Base-by-base conservation (phyloP, 805 yeast genomes). In the Starmerella sp. region DNA sequence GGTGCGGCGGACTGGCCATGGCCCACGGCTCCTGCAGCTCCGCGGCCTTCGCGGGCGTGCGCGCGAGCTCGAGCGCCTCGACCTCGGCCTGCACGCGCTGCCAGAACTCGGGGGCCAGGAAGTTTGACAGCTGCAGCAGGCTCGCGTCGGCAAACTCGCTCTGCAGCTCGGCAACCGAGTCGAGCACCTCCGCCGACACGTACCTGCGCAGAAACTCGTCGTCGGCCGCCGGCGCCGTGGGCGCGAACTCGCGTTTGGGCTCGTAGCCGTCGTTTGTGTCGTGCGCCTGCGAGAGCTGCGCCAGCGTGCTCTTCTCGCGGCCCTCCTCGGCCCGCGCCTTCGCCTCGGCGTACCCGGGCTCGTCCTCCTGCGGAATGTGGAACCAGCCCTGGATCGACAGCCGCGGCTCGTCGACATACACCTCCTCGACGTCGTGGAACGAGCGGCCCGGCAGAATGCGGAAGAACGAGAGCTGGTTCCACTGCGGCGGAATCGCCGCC, bases 341-440 rank as follows among this genome's bases (percentile, higher is more conserved):
- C 22, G 46, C 48, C 31, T 47, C 55, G 14, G 54, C 57, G 65
- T 69, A 91, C 0, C 97, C 97, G 36, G 78, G 81, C 69, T 93
- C 99, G 9, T 95, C 97, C 10, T 72, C 73, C 67, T 93, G 97
- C 4, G 99, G 99, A 52, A 90, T 86, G 69, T 93, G 99, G 67
- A 91, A 95, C 99, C 99, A 95, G 0, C 99, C 99, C 65, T 93
- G 96, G 57, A 93, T 87, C 0, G 96, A 86, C 37, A 93, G 73
- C 65, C 99, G 77, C 59, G 89, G 95, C 66, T 84, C 86, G 65
- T 90, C 95, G 1, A 83, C 95, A 57, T 83, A 78, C 1, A 95
- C 98, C 68, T 93, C 98, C 71, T 95, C 97, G 11, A 93, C 99
- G 64, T 95, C 98, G 68, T 93, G 99, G 77, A 93, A 93, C 1